Evolutionary conservation across 805 yeast species (phyloP).

Genomic region (Candida maltosa): DNA sequence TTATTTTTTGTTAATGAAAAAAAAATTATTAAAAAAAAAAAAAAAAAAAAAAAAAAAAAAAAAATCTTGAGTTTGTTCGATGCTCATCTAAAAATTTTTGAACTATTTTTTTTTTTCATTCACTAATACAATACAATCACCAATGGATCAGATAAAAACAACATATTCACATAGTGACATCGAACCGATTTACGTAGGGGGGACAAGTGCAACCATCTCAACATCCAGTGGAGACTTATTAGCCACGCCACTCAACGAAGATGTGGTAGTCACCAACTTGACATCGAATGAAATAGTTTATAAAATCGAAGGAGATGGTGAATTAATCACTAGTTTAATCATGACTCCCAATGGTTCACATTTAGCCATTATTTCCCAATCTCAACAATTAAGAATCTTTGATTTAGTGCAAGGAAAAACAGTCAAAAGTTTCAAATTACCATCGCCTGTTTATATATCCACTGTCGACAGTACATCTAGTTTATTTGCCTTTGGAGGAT

Average conservation of each 20-base stretch:
- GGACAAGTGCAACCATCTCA: conserved; percentile 69
- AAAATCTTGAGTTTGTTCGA: no score
- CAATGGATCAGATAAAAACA: conserved; percentile 28
- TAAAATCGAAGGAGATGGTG: conserved; percentile 81
- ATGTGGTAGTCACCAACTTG: conserved; percentile 66
- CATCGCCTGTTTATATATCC: conserved; percentile 81
- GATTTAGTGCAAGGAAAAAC: conserved; percentile 38
- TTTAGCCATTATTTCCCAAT: conserved; percentile 74
- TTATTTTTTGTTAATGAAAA: background rate
- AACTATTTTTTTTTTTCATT: no score
- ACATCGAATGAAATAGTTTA: conserved; percentile 54
- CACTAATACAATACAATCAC: no score
- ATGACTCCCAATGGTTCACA: conserved; percentile 72
- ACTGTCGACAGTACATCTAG: conserved; percentile 79
- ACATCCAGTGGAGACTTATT: conserved; percentile 60
- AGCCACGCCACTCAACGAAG: conserved; percentile 81
- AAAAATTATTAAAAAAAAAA: conserved; percentile 6
- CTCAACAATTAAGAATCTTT: conserved; percentile 75
- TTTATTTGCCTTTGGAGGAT: conserved; percentile 87
- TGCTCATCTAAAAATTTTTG: no score
- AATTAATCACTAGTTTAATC: conserved; percentile 67
- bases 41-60: background rate
- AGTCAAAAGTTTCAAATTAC: conserved; percentile 52
- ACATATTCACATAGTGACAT: conserved; percentile 48
- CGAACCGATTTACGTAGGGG: conserved; percentile 85